A percentile compares a stretch with the other conserved stretches of the same genome.
phyloP scores from a whole-genome alignment of 2,329 filamentous ascomycete species.

The Nemania serpens region DNA sequence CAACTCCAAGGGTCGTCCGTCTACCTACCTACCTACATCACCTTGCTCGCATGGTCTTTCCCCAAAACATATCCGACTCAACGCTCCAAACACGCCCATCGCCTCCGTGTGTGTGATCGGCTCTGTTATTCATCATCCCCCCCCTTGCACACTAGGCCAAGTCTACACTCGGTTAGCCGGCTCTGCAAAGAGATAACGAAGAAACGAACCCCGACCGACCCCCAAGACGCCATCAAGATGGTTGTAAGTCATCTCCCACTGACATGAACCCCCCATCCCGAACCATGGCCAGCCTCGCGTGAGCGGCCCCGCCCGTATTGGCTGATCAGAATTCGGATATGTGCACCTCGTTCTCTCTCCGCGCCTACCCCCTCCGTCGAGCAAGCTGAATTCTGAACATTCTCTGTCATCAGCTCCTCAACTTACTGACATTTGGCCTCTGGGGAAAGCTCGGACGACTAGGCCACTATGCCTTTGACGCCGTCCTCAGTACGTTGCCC shows the following conservation, averaged over 20 bases:
- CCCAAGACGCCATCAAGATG: slow-evolving; percentile 26
- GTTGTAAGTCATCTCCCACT: slow-evolving; percentile 28
- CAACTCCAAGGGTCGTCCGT: too few relatives aligned
- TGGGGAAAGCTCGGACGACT: slow-evolving; percentile 86
- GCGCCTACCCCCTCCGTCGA: slow-evolving; percentile 5
- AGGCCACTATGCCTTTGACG: slow-evolving; percentile 95
- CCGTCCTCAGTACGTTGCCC: slow-evolving; percentile 75
- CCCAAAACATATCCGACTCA: slow-evolving; percentile 1
- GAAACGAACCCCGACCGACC: neutral
- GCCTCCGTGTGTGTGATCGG: neutral
- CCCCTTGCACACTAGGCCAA: neutral
- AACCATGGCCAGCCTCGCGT: neutral
- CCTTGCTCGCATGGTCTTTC: neutral
- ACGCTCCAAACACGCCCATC: slow-evolving; percentile 1
- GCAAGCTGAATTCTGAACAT: slow-evolving; percentile 48
- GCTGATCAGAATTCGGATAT: neutral
- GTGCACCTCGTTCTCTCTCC: neutral
- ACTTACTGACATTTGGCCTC: slow-evolving; percentile 70
- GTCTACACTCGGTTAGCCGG: neutral
- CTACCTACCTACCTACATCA: neutral
- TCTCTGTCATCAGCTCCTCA: slow-evolving; percentile 57
- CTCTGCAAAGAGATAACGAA: neutral
- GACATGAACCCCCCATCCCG: neutral
- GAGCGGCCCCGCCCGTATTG: neutral
- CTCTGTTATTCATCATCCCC: slow-evolving; percentile 1